These are phyloP conservation scores for Lactifluus piperatus DNA, from an alignment of 768 basidiomycete species.

Conservation along the genomic window DNA sequence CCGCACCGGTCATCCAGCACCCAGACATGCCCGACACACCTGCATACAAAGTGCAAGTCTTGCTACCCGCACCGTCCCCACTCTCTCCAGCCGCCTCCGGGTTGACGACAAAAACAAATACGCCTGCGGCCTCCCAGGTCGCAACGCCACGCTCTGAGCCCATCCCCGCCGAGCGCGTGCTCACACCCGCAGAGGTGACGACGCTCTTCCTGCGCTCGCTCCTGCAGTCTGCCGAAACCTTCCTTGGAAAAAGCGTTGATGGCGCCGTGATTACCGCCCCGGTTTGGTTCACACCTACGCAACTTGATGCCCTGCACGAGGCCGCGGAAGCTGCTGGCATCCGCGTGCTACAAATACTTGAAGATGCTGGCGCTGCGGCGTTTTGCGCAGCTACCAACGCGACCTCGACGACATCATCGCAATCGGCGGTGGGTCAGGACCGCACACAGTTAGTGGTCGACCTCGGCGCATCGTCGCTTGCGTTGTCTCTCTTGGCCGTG, in stretches of 20 bases:
- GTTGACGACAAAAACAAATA: conserved; percentile 41
- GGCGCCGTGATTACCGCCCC: conserved; percentile 85
- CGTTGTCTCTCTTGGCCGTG: conserved; percentile 60
- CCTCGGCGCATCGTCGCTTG: conserved; percentile 66
- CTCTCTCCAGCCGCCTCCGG: conserved; percentile 37
- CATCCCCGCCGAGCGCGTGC: conserved; percentile 51
- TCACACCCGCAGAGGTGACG: conserved; percentile 78
- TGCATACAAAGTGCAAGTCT: conserved; percentile 76
- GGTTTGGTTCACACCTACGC: conserved; percentile 57
- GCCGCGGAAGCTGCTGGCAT: conserved; percentile 79
- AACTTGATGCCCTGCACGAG: conserved; percentile 59
- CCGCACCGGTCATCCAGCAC: conserved; percentile 71
- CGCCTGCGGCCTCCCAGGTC: conserved; percentile 56
- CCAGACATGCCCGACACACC: conserved; percentile 61
- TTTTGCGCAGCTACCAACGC: conserved; percentile 33
- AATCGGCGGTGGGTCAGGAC: conserved; percentile 42
- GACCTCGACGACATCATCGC: conserved; percentile 30
- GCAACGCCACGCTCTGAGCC: conserved; percentile 71
- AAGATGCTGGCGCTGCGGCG: conserved; percentile 76
- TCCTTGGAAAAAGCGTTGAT: conserved; percentile 68
- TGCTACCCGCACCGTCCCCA: conserved; percentile 69
- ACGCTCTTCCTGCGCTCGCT: conserved; percentile 81
- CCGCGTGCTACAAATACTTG: conserved; percentile 75
- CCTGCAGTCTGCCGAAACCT: conserved; percentile 81
- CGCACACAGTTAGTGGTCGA: conserved; percentile 77